These are phyloP conservation scores for Pseudozyma hubeiensis DNA, from an alignment of 1,284 basidiomycete genomes.

Conservation along the genomic window DNA sequence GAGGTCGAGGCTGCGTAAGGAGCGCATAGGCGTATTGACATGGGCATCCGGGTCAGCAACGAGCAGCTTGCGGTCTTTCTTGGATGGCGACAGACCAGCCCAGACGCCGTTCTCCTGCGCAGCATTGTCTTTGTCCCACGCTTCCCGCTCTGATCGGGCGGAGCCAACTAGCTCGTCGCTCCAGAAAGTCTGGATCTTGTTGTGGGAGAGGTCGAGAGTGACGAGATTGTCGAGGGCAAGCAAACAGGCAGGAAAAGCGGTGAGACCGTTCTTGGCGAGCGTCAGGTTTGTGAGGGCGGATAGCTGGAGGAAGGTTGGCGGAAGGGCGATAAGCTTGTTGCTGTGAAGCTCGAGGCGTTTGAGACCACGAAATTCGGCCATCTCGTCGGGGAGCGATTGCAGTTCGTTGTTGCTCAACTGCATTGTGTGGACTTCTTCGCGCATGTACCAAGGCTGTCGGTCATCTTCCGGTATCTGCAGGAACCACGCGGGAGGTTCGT, in stretches of 20 bases:
- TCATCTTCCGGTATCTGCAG: conserved; percentile 45
- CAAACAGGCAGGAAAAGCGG: conserved; percentile 46
- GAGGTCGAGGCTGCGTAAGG: conserved; percentile 52
- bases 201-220: conserved; percentile 61
- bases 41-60: background rate
- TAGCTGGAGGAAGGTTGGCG: conserved; percentile 47
- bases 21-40: conserved; percentile 31
- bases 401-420: conserved; percentile 57
- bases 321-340: conserved; percentile 54
- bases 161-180: conserved; percentile 19
- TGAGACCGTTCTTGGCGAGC: conserved; percentile 57
- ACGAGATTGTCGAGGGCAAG: conserved; percentile 55
- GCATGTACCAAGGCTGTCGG: conserved; percentile 56
- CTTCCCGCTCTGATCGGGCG: conserved; percentile 33
- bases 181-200: conserved; percentile 59
- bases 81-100: conserved; percentile 50
- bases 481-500: conserved; percentile 56
- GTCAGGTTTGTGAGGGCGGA: conserved; percentile 52
- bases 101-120: conserved; percentile 52
- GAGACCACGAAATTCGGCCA: conserved; percentile 54
- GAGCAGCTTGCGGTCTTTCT: conserved; percentile 35
- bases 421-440: conserved; percentile 50
- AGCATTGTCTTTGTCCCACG: conserved; percentile 48
- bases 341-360: conserved; percentile 58
- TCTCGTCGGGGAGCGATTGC: conserved; percentile 36